Evolutionary conservation across 1,284 basidiomycete genomes (phyloP).

Genomic region (Irpex lacteus): DNA sequence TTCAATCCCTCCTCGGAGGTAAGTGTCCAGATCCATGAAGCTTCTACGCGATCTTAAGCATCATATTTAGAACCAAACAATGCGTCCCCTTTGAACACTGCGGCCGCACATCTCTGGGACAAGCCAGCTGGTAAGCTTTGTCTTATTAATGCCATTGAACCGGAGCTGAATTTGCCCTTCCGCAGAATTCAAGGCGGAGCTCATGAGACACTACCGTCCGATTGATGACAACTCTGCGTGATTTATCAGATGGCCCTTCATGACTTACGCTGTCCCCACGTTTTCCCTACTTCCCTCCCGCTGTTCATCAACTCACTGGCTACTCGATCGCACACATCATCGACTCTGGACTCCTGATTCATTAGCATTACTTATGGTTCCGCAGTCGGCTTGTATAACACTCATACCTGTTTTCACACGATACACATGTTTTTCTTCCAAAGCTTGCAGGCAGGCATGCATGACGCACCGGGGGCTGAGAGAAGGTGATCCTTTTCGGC

Average conservation of each 20-base stretch:
- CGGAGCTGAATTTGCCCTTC: not conserved
- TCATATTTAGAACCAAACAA: slow-evolving; percentile 94
- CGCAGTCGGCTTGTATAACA: slow-evolving; percentile 1
- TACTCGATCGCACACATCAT: not conserved
- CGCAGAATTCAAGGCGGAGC: slow-evolving; percentile 66
- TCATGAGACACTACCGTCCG: slow-evolving; percentile 73
- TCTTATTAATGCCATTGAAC: not conserved
- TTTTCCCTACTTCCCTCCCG: not conserved
- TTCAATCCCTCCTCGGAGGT: slow-evolving; percentile 85
- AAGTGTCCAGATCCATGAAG: too few relatives aligned
- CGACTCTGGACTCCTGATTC: not conserved
- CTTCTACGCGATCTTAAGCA: too few relatives aligned
- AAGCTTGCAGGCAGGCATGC: not conserved
- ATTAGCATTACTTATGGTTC: not conserved
- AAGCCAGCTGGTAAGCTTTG: slow-evolving; percentile 51
- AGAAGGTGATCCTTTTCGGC: not conserved
- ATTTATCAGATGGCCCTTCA: slow-evolving; percentile 3
- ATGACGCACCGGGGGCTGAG: not conserved
- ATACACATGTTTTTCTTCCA: not conserved
- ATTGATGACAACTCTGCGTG: slow-evolving; percentile 44
- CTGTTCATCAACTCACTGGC: not conserved
- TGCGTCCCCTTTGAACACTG: slow-evolving; percentile 80
- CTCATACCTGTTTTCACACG: not conserved
- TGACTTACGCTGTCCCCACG: slow-evolving; percentile 3
- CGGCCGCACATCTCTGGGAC: slow-evolving; percentile 78